Percentiles rank a stretch among this genome's conserved stretches.
Conservation (phyloP, 225 moss, liverwort and hornwort genomes). For the Pseudisothecium myosuroides region DNA sequence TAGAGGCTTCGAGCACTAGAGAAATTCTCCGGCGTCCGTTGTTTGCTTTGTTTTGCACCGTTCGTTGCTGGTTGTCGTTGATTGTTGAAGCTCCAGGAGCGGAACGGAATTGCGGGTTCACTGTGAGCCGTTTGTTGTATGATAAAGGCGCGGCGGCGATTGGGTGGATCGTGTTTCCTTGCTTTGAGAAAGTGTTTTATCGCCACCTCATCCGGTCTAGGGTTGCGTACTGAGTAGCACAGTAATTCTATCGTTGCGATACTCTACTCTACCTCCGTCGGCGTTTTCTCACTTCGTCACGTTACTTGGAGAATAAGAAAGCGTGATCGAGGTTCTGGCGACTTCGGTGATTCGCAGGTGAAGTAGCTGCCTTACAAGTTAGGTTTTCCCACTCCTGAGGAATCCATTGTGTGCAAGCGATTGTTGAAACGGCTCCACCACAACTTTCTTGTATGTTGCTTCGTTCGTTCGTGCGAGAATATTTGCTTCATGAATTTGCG, state of each 20-base stretch:
- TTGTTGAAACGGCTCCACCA: not conserved
- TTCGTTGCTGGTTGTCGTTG: not conserved
- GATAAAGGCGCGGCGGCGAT: slow-evolving; percentile 1
- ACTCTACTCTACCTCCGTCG: not conserved
- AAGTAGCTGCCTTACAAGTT: not conserved
- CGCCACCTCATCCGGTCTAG: slow-evolving; percentile 11
- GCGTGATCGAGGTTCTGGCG: not conserved
- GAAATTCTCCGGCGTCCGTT: not conserved
- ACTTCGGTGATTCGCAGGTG: not conserved
- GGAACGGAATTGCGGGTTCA: not conserved
- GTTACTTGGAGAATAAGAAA: not conserved
- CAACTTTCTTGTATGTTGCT: not conserved
- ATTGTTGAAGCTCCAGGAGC: not conserved
- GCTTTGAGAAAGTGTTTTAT: not conserved
- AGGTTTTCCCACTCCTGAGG: too few species aligned
- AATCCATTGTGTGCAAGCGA: not conserved
- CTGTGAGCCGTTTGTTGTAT: slow-evolving; percentile 3
- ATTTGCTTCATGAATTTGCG: not conserved
- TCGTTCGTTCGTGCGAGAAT: not conserved
- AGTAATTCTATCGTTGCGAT: not conserved
- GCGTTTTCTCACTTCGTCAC: not conserved
- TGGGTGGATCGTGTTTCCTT: not conserved
- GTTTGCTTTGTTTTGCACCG: not conserved
- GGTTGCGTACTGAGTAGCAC: too few species aligned
- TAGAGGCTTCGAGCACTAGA: not conserved